Percentiles rank a stretch among this genome's conserved stretches.
Evolutionary conservation across 2,329 filamentous ascomycete genomes (phyloP).

Genomic region (Ramichloridium luteum): DNA sequence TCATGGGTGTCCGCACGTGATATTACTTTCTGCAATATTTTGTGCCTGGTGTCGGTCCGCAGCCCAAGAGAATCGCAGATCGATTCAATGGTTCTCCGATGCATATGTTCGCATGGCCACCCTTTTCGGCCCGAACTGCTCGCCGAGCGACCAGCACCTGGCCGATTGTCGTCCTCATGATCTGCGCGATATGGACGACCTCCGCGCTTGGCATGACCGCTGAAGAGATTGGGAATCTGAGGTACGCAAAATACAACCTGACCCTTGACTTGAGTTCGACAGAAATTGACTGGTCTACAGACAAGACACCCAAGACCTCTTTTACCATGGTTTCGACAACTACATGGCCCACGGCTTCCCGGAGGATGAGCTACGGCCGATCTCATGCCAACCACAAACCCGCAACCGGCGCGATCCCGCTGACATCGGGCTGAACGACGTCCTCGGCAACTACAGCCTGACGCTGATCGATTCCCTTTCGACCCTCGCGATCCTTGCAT

Average conservation of each 20-base stretch:
- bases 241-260: constrained; percentile 17
- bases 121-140: constrained; percentile 8
- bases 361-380: constrained; percentile 83
- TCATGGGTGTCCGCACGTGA: too few relatives aligned
- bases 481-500: constrained; percentile 83
- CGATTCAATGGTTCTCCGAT: constrained; percentile 13
- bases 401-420: constrained; percentile 68
- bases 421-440: constrained; percentile 84
- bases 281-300: constrained; percentile 16
- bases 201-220: constrained; percentile 33
- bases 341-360: constrained; percentile 92
- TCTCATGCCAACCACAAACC: constrained; percentile 72
- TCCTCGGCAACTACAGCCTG: constrained; percentile 90
- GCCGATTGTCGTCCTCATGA: constrained; percentile 22
- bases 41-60: too few relatives aligned
- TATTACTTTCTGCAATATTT: too few relatives aligned
- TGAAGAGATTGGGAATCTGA: constrained; percentile 28
- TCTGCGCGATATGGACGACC: constrained; percentile 23
- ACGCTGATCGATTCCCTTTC: constrained; percentile 92
- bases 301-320: constrained; percentile 54
- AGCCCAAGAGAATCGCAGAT: too few relatives aligned
- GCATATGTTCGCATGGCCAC: constrained; percentile 17
- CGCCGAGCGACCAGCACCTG: constrained; percentile 15
- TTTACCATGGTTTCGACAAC: constrained; percentile 92
- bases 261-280: not conserved